Evolutionary conservation across 345 rosid species (phyloP).

Genomic region (Arabidopsis arenosa): DNA sequence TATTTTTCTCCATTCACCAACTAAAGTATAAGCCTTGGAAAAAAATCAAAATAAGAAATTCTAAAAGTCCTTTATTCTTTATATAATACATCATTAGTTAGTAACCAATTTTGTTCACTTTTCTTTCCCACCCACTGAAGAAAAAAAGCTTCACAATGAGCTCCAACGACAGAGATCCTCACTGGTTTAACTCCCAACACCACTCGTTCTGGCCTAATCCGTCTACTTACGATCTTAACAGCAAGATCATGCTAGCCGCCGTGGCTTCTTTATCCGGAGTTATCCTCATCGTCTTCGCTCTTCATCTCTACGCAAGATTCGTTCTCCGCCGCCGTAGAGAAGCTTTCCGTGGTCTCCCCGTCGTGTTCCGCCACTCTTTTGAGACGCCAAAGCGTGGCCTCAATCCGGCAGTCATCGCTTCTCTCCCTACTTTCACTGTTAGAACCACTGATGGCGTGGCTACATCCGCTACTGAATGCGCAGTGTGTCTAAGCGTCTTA

Average conservation of each 20-base stretch:
- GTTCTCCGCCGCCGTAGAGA: constrained; percentile 43
- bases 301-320: constrained; percentile 46
- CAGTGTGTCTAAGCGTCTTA: constrained; percentile 74
- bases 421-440: constrained; percentile 55
- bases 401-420: constrained; percentile 54
- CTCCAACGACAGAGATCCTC: constrained; percentile 35
- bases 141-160: constrained; percentile 34
- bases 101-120: constrained; percentile 23
- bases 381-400: constrained; percentile 62
- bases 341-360: constrained; percentile 38
- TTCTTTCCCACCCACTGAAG: constrained; percentile 17
- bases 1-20: constrained; percentile 36
- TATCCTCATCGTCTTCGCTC: constrained; percentile 37
- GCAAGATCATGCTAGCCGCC: constrained; percentile 43
- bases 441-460: constrained; percentile 34
- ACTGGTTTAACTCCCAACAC: constrained; percentile 8
- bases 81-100: constrained; percentile 33
- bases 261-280: constrained; percentile 38
- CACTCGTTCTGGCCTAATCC: constrained; percentile 37
- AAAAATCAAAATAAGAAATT: neutral
- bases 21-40: constrained; percentile 22
- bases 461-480: constrained; percentile 49
- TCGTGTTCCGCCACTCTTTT: constrained; percentile 30
- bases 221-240: constrained; percentile 32
- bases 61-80: neutral